A percentile compares a stretch with the other conserved stretches of the same genome.
Evolutionary conservation across 2,329 filamentous ascomycete genomes (phyloP).

Genomic region (Talaromyces marneffei): DNA sequence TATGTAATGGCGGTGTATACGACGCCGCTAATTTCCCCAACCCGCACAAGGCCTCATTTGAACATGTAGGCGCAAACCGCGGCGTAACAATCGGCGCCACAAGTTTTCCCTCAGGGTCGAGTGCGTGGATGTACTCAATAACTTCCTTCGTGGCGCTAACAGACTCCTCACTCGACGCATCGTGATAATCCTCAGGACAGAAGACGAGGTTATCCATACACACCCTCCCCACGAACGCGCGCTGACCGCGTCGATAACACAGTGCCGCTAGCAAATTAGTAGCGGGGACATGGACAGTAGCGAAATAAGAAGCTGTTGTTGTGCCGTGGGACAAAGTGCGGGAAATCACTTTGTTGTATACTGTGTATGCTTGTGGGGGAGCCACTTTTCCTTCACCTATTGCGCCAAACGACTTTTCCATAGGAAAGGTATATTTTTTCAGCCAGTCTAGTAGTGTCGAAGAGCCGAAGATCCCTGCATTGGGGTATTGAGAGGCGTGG

Average conservation of each 20-base stretch:
- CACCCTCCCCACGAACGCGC: conserved; percentile 86
- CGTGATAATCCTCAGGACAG: conserved; percentile 72
- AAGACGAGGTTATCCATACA: conserved; percentile 74
- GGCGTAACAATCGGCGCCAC: conserved; percentile 76
- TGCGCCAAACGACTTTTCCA: conserved; percentile 67
- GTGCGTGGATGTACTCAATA: conserved; percentile 58
- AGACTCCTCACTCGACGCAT: conserved; percentile 58
- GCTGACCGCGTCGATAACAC: conserved; percentile 72
- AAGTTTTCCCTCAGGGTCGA: conserved; percentile 60
- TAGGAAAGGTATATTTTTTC: conserved; percentile 87
- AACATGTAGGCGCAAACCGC: conserved; percentile 55
- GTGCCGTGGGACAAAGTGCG: conserved; percentile 85
- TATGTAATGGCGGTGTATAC: conserved; percentile 52
- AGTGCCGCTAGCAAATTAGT: conserved; percentile 89
- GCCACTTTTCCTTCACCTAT: conserved; percentile 18
- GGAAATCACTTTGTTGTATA: conserved; percentile 73
- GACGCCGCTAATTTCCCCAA: conserved; percentile 61
- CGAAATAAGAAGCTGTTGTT: conserved; percentile 91
- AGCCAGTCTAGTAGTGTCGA: conserved; percentile 91
- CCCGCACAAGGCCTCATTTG: conserved; percentile 49
- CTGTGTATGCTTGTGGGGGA: conserved; percentile 30
- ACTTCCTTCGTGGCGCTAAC: conserved; percentile 52
- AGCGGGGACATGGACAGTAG: conserved; percentile 75
- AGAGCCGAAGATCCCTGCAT: conserved; percentile 88
- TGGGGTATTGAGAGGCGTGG: conserved; percentile 92